A percentile compares a stretch with the other conserved stretches of the same genome.
Conservation (phyloP, 78 protist species). For the Mastigamoeba balamuthi region DNA sequence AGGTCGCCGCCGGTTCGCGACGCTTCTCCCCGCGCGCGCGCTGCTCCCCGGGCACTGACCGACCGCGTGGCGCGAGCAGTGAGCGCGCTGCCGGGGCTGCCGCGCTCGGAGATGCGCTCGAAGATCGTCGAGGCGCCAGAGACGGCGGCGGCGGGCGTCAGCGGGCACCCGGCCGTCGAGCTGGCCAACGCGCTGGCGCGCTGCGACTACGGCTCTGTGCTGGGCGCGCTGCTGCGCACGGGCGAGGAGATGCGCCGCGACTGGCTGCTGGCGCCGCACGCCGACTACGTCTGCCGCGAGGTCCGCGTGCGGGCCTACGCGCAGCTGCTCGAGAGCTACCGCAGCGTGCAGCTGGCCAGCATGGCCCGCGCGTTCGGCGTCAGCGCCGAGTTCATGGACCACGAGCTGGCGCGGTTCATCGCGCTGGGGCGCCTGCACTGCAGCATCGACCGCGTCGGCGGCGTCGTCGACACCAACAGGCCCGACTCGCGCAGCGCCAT, state of each 20-base stretch:
- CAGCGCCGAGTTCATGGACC: constrained; percentile 60
- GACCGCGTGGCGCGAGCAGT: no score
- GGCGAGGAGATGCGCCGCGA: constrained; percentile 28
- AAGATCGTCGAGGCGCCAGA: constrained; percentile 87
- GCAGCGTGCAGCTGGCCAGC: constrained; percentile 66
- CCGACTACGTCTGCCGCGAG: constrained; percentile 74
- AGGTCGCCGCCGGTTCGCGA: constrained; percentile 60
- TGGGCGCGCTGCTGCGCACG: constrained; percentile 37
- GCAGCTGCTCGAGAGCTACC: constrained; percentile 87
- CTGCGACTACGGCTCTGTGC: constrained; percentile 71
- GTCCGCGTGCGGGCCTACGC: constrained; percentile 75
- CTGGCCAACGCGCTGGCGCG: constrained; percentile 57
- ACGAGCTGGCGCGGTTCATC: constrained; percentile 76
- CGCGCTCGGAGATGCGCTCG: no score
- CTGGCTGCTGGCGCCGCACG: constrained; percentile 59
- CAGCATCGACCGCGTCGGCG: constrained; percentile 86
- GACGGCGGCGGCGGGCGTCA: constrained; percentile 61
- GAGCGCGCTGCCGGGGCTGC: no score
- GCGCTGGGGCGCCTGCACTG: constrained; percentile 74
- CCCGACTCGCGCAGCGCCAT: constrained; percentile 70
- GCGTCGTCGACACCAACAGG: constrained; percentile 80
- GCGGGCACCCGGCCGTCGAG: constrained; percentile 17
- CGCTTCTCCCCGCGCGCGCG: constrained; percentile 64
- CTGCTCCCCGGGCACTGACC: no score
- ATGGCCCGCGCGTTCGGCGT: constrained; percentile 88